phyloP scores from a whole-genome alignment of 192 early-diverging fungal genomes.

The Mortierella hygrophila region DNA sequence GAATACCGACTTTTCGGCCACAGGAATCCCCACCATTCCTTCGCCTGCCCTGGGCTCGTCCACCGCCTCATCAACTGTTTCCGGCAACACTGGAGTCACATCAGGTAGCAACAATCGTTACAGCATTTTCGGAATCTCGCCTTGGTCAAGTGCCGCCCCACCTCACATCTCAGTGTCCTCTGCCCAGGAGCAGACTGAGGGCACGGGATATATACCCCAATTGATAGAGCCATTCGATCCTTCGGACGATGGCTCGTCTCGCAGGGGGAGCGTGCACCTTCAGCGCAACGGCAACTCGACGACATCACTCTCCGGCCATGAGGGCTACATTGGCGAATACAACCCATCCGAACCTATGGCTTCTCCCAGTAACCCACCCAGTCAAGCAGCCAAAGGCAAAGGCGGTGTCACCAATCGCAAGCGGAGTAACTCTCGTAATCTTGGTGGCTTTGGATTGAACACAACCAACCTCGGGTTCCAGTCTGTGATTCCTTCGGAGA shows the following conservation, averaged over 20 bases:
- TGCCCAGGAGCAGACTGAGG: constrained; percentile 17
- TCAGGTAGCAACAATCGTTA: constrained; percentile 14
- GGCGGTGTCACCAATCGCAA: constrained; percentile 37
- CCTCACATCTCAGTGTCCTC: constrained; percentile 33
- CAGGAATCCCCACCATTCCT: not conserved
- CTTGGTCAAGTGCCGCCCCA: constrained; percentile 35
- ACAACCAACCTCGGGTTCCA: constrained; percentile 51
- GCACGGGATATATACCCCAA: not conserved
- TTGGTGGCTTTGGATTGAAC: constrained; percentile 57
- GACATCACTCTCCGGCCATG: constrained; percentile 6
- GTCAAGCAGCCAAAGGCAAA: constrained; percentile 21
- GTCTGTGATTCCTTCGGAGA: constrained; percentile 39
- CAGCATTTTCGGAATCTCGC: constrained; percentile 47
- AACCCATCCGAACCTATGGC: constrained; percentile 2
- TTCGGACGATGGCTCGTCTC: constrained; percentile 21
- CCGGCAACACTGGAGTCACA: constrained; percentile 13
- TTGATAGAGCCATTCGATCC: constrained; percentile 23
- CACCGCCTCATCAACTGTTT: not conserved
- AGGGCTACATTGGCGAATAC: not conserved
- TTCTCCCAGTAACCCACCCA: not conserved
- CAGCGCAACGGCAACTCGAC: constrained; percentile 32
- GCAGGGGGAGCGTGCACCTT: constrained; percentile 26
- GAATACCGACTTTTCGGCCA: constrained; percentile 10
- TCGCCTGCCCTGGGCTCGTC: not conserved
- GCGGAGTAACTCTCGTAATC: constrained; percentile 57